Evolutionary conservation across 2,329 filamentous ascomycete species (phyloP), one percentile per base, ranked within the genome.

Genomic region (Claviceps spartinae): DNA sequence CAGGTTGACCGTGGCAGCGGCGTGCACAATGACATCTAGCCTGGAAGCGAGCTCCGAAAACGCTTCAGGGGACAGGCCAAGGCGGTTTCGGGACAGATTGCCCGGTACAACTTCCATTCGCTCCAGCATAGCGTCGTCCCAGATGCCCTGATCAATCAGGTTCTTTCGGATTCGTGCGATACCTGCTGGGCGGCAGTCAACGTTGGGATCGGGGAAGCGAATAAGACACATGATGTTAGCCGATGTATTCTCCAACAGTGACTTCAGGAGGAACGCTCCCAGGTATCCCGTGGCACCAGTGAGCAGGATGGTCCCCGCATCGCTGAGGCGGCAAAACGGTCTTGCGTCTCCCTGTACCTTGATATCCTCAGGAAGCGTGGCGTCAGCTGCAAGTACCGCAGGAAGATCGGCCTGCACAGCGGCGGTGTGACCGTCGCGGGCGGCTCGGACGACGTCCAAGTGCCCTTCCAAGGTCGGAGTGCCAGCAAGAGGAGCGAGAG

Each of bases 221-320:
- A 89, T 84, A 14, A 89, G 74, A 61, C 85, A 89, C 48, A 87
- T 72, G 22, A 89, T 81, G 7, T 79, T 75, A 0, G 85, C 85
- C 0, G 79, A 77, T 1, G 85, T 88, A 54, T 67, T 79, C 53
- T 86, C 79, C 5, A 89, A 64, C 16, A 90, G 69, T 43, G 82
- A 78, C 57, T 78, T 79, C 20, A 90, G 77, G 16, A 90, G 68
- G 66, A 88, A 89, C 3, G 84, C 84, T 38, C 86, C 86, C 42
- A 90, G 65, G 60, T 87, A 89, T 14, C 86, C 86, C 16, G 86
- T 89, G 0, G 82, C 81, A 62, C 86, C 86, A 0, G 86, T 90
- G 49, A 90, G 64, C 8, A 90, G 72, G 2, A 89, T 75, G 0
- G 82, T 85, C 18, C 83, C 72, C 0, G 84, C 85, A 47, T 86